phyloP scores from a whole-genome alignment of 2,329 filamentous ascomycete species.

The Sclerotinia minor region DNA sequence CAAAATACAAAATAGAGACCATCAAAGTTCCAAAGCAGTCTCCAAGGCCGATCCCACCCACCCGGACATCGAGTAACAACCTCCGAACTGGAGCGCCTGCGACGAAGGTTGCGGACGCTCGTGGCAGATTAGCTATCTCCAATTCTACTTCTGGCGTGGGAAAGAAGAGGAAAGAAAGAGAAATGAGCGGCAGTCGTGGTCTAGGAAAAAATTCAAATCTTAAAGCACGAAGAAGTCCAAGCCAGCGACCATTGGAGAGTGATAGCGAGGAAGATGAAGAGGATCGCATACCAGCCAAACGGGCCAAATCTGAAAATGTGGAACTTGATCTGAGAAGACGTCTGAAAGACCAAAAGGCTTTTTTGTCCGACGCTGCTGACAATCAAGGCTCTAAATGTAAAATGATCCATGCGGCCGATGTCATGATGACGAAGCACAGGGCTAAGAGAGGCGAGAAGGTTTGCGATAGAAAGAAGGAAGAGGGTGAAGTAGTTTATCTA shows the following conservation, averaged over 20 bases:
- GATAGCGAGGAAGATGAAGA: constrained; percentile 24
- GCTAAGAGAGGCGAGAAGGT: constrained; percentile 51
- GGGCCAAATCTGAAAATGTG: constrained; percentile 29
- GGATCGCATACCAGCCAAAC: constrained; percentile 9
- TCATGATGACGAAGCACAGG: constrained; percentile 51
- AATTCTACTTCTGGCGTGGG: not conserved
- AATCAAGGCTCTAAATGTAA: constrained; percentile 30
- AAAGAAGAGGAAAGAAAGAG: constrained; percentile 22
- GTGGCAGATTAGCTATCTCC: constrained; percentile 9
- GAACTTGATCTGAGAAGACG: constrained; percentile 35
- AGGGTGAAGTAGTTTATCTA: constrained; percentile 63
- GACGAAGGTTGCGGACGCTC: not conserved
- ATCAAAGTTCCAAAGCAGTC: constrained; percentile 10
- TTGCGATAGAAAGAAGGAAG: constrained; percentile 43
- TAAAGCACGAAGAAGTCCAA: constrained; percentile 7
- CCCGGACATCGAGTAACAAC: not conserved
- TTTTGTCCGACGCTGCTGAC: constrained; percentile 32
- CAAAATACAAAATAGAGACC: constrained; percentile 12
- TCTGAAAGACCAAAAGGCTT: constrained; percentile 35
- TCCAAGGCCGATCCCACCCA: constrained; percentile 11
- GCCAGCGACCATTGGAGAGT: constrained; percentile 16
- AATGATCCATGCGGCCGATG: constrained; percentile 59
- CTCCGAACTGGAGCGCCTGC: constrained; percentile 1
- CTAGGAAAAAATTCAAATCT: not conserved
- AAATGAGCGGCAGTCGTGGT: constrained; percentile 4